Percentiles rank a stretch among this genome's conserved stretches.
Evolutionary conservation across 1,284 basidiomycete genomes (phyloP).

Genomic region (Inonotus obliquus): DNA sequence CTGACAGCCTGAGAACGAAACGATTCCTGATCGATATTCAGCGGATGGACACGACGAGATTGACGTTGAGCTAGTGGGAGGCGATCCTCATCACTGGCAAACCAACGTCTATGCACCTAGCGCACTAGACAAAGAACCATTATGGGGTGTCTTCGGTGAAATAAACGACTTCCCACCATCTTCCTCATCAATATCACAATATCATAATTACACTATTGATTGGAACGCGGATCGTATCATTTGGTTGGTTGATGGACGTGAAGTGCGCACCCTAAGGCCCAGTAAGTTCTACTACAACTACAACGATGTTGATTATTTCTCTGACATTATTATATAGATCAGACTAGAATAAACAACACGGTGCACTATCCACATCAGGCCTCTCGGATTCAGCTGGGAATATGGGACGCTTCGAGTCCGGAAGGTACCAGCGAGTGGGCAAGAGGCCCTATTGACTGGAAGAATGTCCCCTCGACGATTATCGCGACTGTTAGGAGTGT

Average conservation of each 20-base stretch:
- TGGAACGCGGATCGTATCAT: slow-evolving; percentile 37
- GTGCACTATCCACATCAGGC: slow-evolving; percentile 36
- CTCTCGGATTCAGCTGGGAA: slow-evolving; percentile 37
- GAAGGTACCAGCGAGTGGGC: slow-evolving; percentile 43
- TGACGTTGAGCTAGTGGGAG: slow-evolving; percentile 41
- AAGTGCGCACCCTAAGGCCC: slow-evolving; percentile 33
- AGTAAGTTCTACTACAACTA: slow-evolving; percentile 32
- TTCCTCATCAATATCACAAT: slow-evolving; percentile 23
- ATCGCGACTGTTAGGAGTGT: slow-evolving; percentile 36
- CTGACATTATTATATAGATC: slow-evolving; percentile 22
- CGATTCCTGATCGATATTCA: slow-evolving; percentile 12
- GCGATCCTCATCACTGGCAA: slow-evolving; percentile 38
- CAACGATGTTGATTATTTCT: background rate
- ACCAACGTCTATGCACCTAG: slow-evolving; percentile 41
- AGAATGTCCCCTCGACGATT: slow-evolving; percentile 30
- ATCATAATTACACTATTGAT: slow-evolving; percentile 40
- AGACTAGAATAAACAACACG: slow-evolving; percentile 34
- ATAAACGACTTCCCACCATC: slow-evolving; percentile 26
- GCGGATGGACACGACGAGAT: slow-evolving; percentile 38
- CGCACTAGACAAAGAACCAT: slow-evolving; percentile 30
- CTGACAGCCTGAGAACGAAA: background rate
- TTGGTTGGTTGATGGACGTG: slow-evolving; percentile 39
- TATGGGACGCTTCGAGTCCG: slow-evolving; percentile 45
- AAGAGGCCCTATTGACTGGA: slow-evolving; percentile 43
- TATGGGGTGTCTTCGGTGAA: slow-evolving; percentile 36